Evolutionary conservation across 1,139 yeast species (phyloP).

Genomic region (Protomyces inouyei): DNA sequence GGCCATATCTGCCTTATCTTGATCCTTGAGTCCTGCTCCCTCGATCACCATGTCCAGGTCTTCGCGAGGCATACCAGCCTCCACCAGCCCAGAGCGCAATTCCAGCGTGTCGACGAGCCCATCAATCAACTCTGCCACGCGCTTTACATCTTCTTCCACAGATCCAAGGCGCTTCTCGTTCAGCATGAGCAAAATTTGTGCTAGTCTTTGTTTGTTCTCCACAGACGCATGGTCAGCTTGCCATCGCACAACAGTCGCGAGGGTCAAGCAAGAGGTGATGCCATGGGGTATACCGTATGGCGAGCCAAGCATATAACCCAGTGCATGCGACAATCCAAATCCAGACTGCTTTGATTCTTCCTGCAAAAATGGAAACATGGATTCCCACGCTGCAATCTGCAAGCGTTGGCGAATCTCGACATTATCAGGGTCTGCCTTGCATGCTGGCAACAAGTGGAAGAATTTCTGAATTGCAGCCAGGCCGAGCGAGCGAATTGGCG

Average conservation of each 20-base stretch:
- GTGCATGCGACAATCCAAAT: conserved; percentile 15
- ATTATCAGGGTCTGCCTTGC: conserved; percentile 23
- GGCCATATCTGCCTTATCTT: conserved; percentile 4
- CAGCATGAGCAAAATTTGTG: background rate
- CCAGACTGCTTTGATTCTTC: conserved; percentile 20
- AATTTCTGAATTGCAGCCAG: conserved; percentile 21
- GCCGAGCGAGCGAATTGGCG: conserved; percentile 26
- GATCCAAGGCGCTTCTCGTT: background rate
- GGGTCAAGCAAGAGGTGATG: conserved; percentile 24
- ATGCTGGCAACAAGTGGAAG: conserved; percentile 24
- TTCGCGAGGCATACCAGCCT: conserved; percentile 6
- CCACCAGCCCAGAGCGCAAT: conserved; percentile 8
- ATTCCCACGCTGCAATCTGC: conserved; percentile 26
- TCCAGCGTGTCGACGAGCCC: background rate
- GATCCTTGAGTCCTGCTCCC: conserved; percentile 16
- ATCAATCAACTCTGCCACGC: conserved; percentile 15
- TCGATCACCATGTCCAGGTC: conserved; percentile 2
- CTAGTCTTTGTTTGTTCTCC: conserved; percentile 5
- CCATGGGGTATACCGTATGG: conserved; percentile 25
- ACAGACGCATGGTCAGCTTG: conserved; percentile 13
- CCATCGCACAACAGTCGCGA: conserved; percentile 14
- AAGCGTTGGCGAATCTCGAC: conserved; percentile 17
- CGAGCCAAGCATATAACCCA: conserved; percentile 26
- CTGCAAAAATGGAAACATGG: conserved; percentile 27
- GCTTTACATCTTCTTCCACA: conserved; percentile 5